Conservation (phyloP, 2,329 filamentous ascomycete genomes). For the Aspergillus caelatus region DNA sequence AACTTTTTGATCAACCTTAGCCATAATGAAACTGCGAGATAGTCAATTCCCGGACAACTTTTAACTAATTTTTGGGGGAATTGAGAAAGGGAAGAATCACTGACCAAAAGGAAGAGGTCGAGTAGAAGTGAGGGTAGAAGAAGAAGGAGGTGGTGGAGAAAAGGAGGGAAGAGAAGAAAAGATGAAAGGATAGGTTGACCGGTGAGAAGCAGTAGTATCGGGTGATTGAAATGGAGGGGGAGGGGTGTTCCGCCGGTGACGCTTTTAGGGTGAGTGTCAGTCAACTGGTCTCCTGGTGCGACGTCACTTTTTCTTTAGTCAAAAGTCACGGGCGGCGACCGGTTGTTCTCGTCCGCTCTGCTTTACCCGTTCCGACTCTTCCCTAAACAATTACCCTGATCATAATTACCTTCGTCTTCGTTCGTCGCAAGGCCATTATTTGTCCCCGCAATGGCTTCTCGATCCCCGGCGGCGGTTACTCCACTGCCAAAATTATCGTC, state of each 20-base stretch:
- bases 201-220: constrained; percentile 28
- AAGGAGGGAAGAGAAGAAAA: constrained; percentile 14
- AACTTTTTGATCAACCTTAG: constrained; percentile 68
- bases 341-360: constrained; percentile 17
- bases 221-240: constrained; percentile 19
- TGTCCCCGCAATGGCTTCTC: constrained; percentile 39
- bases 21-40: constrained; percentile 54
- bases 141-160: constrained; percentile 11
- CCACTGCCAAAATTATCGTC: constrained; percentile 45
- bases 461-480: constrained; percentile 39
- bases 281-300: constrained; percentile 1
- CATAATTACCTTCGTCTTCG: background rate
- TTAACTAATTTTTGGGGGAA: constrained; percentile 7
- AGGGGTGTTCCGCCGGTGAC: constrained; percentile 38
- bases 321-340: constrained; percentile 33
- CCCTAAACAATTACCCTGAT: constrained; percentile 33
- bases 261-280: constrained; percentile 30
- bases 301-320: constrained; percentile 11
- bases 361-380: constrained; percentile 36
- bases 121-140: constrained; percentile 13
- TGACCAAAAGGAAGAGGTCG: constrained; percentile 4
- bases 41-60: constrained; percentile 25
- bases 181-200: constrained; percentile 24
- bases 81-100: background rate
- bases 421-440: constrained; percentile 10